phyloP scores from a whole-genome alignment of 2,329 filamentous ascomycete genomes.

The Trichoderma cornu-damae region DNA sequence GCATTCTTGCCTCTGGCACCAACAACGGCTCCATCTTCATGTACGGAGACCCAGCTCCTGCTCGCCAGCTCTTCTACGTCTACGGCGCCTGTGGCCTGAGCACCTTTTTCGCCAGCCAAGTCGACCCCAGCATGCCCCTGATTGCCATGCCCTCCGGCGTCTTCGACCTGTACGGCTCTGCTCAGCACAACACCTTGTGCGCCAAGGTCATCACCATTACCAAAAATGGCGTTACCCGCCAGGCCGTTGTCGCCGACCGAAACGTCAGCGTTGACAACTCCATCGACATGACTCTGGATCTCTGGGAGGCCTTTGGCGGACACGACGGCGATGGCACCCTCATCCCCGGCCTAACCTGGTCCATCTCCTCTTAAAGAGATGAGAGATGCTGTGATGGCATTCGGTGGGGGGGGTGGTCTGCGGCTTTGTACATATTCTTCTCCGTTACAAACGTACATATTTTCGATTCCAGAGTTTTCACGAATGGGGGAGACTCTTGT shows the following conservation, averaged over 20 bases:
- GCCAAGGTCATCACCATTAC: slow-evolving; percentile 17
- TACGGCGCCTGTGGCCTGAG: slow-evolving; percentile 17
- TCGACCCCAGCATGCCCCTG: slow-evolving; percentile 1
- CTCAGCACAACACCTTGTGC: slow-evolving; percentile 17
- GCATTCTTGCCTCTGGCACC: neutral
- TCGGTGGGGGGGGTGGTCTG: neutral
- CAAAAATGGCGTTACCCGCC: slow-evolving; percentile 15
- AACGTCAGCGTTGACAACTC: slow-evolving; percentile 12
- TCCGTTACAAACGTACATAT: slow-evolving; percentile 11
- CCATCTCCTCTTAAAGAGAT: neutral
- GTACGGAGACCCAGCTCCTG: slow-evolving; percentile 11
- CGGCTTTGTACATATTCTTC: slow-evolving; percentile 7
- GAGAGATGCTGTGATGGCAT: neutral
- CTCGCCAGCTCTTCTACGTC: neutral
- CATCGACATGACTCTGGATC: slow-evolving; percentile 18
- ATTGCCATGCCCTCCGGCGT: slow-evolving; percentile 14
- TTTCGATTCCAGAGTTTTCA: neutral
- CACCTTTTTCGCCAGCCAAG: slow-evolving; percentile 15
- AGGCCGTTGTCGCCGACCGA: slow-evolving; percentile 17
- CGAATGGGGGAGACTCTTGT: neutral
- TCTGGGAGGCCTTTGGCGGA: slow-evolving; percentile 17
- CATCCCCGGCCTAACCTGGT: slow-evolving; percentile 3
- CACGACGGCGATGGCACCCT: slow-evolving; percentile 11
- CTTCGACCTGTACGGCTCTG: slow-evolving; percentile 15
- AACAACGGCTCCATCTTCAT: slow-evolving; percentile 17